These are phyloP conservation scores for Tolypocladium nubicola DNA, from an alignment of 2,329 filamentous ascomycete species.

Conservation along the genomic window DNA sequence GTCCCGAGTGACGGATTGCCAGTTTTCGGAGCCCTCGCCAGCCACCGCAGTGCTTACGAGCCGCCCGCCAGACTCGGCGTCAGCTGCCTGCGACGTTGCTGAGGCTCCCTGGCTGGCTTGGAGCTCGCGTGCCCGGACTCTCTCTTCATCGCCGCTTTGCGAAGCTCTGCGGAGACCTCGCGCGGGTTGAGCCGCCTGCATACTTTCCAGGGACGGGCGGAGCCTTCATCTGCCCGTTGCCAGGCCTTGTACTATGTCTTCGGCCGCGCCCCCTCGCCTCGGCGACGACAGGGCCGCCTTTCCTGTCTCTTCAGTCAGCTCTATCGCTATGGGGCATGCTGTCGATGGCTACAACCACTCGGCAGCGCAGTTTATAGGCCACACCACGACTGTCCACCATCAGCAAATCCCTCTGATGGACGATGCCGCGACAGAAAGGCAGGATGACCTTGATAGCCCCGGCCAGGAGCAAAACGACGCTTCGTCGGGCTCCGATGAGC, in stretches of 20 bases:
- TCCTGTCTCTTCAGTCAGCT: background rate
- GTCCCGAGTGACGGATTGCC: background rate
- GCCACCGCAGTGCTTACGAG: background rate
- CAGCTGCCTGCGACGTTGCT: background rate
- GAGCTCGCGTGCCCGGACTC: background rate
- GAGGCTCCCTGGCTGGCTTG: background rate
- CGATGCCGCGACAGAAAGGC: background rate
- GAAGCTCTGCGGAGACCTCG: background rate
- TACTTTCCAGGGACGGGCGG: background rate
- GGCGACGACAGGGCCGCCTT: background rate
- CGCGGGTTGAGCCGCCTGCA: background rate
- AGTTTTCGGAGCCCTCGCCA: background rate
- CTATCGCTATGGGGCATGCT: background rate
- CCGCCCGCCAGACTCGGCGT: background rate
- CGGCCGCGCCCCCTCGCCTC: background rate
- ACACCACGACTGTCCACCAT: background rate
- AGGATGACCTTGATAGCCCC: background rate
- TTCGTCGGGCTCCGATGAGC: slow-evolving; percentile 6
- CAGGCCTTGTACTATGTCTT: background rate
- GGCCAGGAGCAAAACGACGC: slow-evolving; percentile 1
- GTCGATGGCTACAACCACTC: background rate
- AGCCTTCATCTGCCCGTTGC: background rate
- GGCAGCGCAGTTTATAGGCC: no score
- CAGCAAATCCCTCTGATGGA: background rate
- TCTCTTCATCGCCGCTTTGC: background rate